Conservation (phyloP, 805 yeast genomes). For the Starmerella etchellsii region DNA sequence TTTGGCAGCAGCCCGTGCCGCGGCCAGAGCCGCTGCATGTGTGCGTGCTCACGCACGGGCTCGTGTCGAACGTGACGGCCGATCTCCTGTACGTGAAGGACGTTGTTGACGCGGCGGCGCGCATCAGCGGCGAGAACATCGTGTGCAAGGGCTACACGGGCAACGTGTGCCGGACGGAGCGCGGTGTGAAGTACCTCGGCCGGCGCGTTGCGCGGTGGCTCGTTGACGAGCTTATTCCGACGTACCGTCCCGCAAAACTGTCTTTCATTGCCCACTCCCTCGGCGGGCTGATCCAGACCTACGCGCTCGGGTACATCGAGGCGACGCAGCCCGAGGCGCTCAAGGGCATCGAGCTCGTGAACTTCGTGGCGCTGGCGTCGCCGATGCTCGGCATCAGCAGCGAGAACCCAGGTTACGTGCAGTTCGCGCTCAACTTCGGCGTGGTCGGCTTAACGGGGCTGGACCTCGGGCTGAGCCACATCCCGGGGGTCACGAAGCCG, state of each 20-base stretch:
- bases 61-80: conserved; percentile 78
- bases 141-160: conserved; percentile 73
- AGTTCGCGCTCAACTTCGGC: conserved; percentile 74
- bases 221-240: conserved; percentile 39
- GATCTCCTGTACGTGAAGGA: conserved; percentile 86
- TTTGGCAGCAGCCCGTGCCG: conserved; percentile 64
- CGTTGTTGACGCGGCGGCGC: conserved; percentile 44
- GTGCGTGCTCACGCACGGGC: conserved; percentile 80
- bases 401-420: conserved; percentile 78
- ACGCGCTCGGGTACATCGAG: conserved; percentile 71
- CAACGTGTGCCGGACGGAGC: conserved; percentile 77
- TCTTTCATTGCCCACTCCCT: conserved; percentile 89
- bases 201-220: conserved; percentile 65
- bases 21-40: conserved; percentile 56
- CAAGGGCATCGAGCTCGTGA: conserved; percentile 50
- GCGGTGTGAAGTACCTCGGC: conserved; percentile 79
- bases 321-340: conserved; percentile 57
- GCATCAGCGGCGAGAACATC: conserved; percentile 42
- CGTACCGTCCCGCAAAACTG: conserved; percentile 40
- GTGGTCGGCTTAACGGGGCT: conserved; percentile 87
- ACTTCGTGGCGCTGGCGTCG: conserved; percentile 72
- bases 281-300: conserved; percentile 86
- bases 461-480: conserved; percentile 58
- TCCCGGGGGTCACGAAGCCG: conserved; percentile 36
- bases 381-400: conserved; percentile 80